Evolutionary conservation across 495 filamentous ascomycete species (phyloP).

Genomic region (Delitschia confertaspora): DNA sequence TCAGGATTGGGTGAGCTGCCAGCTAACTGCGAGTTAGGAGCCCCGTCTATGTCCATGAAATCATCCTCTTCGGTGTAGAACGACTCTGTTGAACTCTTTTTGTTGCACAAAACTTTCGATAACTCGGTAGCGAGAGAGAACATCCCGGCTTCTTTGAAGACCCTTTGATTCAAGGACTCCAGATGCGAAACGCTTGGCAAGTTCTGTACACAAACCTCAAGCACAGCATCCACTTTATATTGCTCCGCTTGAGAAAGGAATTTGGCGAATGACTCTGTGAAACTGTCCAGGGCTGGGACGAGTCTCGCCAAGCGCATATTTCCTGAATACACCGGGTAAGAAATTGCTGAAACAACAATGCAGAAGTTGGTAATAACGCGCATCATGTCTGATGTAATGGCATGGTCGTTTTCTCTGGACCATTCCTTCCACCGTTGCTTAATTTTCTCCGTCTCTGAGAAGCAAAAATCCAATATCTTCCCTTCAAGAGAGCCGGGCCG

Average conservation of each 20-base stretch:
- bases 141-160: constrained; percentile 14
- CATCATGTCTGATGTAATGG: constrained; percentile 34
- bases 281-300: constrained; percentile 12
- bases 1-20: constrained; percentile 30
- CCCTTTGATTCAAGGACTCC: constrained; percentile 2
- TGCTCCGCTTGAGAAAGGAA: constrained; percentile 30
- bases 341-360: constrained; percentile 23
- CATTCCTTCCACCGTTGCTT: constrained; percentile 25
- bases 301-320: constrained; percentile 26
- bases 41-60: constrained; percentile 71
- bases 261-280: constrained; percentile 21
- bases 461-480: constrained; percentile 27
- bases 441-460: constrained; percentile 25
- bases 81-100: constrained; percentile 31
- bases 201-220: constrained; percentile 17
- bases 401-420: constrained; percentile 20
- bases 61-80: constrained; percentile 38
- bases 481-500: constrained; percentile 12
- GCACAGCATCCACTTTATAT: constrained; percentile 32
- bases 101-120: constrained; percentile 38
- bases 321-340: constrained; percentile 7
- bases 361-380: constrained; percentile 27
- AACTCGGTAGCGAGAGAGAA: constrained; percentile 13
- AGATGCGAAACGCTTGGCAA: constrained; percentile 18
- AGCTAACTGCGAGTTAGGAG: constrained; percentile 49